Evolutionary conservation across 2,329 filamentous ascomycete genomes (phyloP), one percentile per base, ranked within the genome.

Genomic region (Verticillium dahliae): DNA sequence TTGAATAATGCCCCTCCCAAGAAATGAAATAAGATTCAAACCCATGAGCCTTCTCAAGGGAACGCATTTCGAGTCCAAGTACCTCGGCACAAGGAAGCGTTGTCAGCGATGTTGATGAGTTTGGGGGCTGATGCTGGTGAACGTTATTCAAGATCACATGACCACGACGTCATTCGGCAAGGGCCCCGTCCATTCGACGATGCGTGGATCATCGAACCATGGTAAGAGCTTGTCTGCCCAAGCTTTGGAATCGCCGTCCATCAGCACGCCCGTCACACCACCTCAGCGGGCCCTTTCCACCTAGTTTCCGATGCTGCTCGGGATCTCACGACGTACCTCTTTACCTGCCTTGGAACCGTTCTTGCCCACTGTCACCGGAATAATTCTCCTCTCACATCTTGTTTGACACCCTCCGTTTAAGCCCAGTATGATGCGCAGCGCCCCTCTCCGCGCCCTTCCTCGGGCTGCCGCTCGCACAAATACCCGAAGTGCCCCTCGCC

Each of bases 361-460:
- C 22, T 22, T 18, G 7, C n/a, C 45, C n/a, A 50, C n/a, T 14
- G 13, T 6, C 14, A 41, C 39, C 45, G 31, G 34, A 35, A 14
- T 13, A 2, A 9, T 56, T 14, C 6, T n/a, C 33, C 15, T 18
- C 31, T 14, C 11, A 34, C 33, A 56, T 7, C 14, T 11, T 11
- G 27, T 10, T n/a, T 18, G 45, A 50, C 9, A 22, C 45, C 45
- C 45, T 18, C 22, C 45, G 45, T 10, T 22, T 3, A 3, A 22
- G 18, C 45, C 54, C 27, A 35, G 6, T 13, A 56, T 56, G 54
- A 9, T 56, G 31, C 54, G 54, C 27, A 56, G 11, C 27, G 18
- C 54, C 15, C 27, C 67, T 34, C 58, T 68, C 50, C 69, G 69
- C 60, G 65, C 66, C 22, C 62, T 72, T 34, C 61, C 68, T 45